These are phyloP conservation scores for Chaetomium tenue DNA, from an alignment of 495 filamentous ascomycete genomes.

Conservation along the genomic window DNA sequence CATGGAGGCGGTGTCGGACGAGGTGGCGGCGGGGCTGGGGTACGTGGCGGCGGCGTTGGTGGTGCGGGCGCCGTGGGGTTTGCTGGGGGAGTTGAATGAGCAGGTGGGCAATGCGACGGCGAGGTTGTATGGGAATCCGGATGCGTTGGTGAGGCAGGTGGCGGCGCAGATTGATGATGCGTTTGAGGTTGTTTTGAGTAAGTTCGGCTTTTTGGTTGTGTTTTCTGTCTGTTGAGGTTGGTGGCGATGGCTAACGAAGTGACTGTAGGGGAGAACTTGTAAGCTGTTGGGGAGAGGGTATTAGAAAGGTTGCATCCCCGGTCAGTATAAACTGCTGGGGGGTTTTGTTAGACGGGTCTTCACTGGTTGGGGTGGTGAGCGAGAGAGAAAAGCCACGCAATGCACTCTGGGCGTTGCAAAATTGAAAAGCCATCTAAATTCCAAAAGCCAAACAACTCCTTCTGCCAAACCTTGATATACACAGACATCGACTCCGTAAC, in stretches of 20 bases:
- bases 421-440: background rate
- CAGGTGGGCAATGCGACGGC: background rate
- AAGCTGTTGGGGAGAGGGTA: too few species aligned
- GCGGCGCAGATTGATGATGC: slow-evolving; percentile 1
- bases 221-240: background rate
- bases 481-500: slow-evolving; percentile 4
- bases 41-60: background rate
- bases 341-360: too few species aligned
- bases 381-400: too few species aligned
- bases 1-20: background rate
- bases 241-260: too few species aligned
- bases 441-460: slow-evolving; percentile 10
- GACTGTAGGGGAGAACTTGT: too few species aligned
- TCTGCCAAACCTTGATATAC: slow-evolving; percentile 7
- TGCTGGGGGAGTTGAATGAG: background rate
- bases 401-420: background rate
- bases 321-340: too few species aligned
- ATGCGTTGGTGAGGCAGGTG: background rate
- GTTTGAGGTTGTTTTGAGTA: background rate
- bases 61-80: background rate
- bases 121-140: background rate
- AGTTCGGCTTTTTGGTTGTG: background rate
- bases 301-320: too few species aligned
- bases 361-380: too few species aligned
- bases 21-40: background rate